Percentiles rank a stretch among this genome's conserved stretches.
Evolutionary conservation across 148 eudicot genomes (phyloP).

Genomic region (Vaccinium myrtillus): DNA sequence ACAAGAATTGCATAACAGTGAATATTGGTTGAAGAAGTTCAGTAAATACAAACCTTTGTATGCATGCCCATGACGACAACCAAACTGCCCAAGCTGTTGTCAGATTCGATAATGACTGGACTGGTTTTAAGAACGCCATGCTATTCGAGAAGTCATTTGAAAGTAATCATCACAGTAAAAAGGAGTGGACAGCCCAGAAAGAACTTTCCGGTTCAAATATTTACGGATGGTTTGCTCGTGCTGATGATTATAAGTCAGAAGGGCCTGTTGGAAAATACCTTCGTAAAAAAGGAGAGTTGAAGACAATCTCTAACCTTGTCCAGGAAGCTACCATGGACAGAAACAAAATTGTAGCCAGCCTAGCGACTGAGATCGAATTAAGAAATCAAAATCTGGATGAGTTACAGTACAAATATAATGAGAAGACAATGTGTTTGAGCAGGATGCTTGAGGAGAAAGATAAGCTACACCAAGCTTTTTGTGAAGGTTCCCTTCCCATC

Average conservation of each 20-base stretch:
- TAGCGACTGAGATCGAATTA: slow-evolving; percentile 53
- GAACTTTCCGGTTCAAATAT: slow-evolving; percentile 32
- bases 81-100: slow-evolving; percentile 48
- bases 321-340: slow-evolving; percentile 39
- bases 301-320: slow-evolving; percentile 46
- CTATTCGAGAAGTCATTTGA: slow-evolving; percentile 77
- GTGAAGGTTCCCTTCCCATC: slow-evolving; percentile 44
- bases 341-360: slow-evolving; percentile 35
- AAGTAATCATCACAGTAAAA: slow-evolving; percentile 53
- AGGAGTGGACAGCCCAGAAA: slow-evolving; percentile 45
- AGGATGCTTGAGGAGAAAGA: slow-evolving; percentile 61
- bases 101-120: slow-evolving; percentile 58
- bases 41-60: slow-evolving; percentile 51
- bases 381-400: slow-evolving; percentile 48
- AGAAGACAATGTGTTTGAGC: slow-evolving; percentile 45
- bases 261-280: slow-evolving; percentile 61
- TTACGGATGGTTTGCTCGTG: slow-evolving; percentile 80
- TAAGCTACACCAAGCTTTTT: slow-evolving; percentile 49
- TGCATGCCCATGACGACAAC: slow-evolving; percentile 29
- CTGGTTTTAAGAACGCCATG: slow-evolving; percentile 56
- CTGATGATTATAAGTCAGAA: slow-evolving; percentile 51
- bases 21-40: slow-evolving; percentile 45
- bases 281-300: slow-evolving; percentile 49
- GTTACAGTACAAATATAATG: slow-evolving; percentile 49
- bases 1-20: slow-evolving; percentile 30